Conservation (phyloP, 306 rosid species). For the Comarum palustre region DNA sequence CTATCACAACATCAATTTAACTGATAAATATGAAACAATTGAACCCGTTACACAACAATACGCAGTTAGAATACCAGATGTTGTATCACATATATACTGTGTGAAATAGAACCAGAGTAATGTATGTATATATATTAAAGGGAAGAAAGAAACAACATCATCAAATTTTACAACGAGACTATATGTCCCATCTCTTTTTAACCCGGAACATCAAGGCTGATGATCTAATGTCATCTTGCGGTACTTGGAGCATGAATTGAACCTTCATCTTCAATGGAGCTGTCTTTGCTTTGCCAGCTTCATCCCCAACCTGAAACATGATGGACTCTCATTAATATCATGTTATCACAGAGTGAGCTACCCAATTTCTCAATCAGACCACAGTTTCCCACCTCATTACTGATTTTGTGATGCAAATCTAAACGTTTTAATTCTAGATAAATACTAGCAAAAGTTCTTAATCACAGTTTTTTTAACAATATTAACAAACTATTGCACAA, state of each 20-base stretch:
- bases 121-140: neutral
- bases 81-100: neutral
- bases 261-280: conserved; percentile 94
- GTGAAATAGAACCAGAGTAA: neutral
- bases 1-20: neutral
- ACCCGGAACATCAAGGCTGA: conserved; percentile 81
- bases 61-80: neutral
- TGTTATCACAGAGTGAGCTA: neutral
- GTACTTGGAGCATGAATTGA: conserved; percentile 98
- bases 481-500: neutral
- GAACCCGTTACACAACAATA: neutral
- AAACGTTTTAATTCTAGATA: neutral
- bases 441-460: neutral
- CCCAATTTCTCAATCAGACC: neutral
- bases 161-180: neutral
- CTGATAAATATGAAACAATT: conserved; percentile 1
- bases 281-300: conserved; percentile 77
- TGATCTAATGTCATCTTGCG: conserved; percentile 77
- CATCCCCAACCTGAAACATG: conserved; percentile 83
- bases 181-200: conserved; percentile 92
- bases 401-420: neutral
- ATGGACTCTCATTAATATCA: conserved; percentile 1
- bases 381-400: neutral
- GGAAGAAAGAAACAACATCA: neutral
- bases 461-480: neutral